Evolutionary conservation across 306 rosid species (phyloP).

Genomic region (Potentilla sterilis): DNA sequence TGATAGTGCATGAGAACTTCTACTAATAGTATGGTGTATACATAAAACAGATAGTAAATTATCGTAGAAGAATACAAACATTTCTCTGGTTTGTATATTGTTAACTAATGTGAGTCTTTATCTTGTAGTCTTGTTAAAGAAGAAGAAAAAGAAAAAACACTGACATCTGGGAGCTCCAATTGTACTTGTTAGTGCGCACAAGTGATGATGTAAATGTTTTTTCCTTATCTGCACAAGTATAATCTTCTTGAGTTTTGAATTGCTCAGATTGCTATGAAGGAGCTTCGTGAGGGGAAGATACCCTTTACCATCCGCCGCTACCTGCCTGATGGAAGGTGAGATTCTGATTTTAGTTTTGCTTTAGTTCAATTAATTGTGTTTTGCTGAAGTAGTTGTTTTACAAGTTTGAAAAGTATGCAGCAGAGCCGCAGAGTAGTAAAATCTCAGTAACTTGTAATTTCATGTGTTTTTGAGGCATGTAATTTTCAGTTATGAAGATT

Average conservation of each 20-base stretch:
- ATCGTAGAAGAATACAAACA: not conserved
- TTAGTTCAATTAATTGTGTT: too few relatives aligned
- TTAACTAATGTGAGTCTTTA: not conserved
- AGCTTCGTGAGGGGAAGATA: constrained; percentile 85
- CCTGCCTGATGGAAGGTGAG: constrained; percentile 95
- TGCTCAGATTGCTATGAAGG: constrained; percentile 88
- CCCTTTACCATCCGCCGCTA: constrained; percentile 95
- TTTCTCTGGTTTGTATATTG: not conserved
- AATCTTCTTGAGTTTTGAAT: not conserved
- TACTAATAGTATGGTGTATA: too few relatives aligned
- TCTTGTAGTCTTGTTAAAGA: too few relatives aligned
- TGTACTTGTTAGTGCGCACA: not conserved
- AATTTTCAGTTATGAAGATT: constrained; percentile 74
- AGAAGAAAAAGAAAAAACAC: not conserved
- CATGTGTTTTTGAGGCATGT: not conserved
- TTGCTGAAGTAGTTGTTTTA: not conserved
- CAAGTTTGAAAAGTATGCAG: not conserved
- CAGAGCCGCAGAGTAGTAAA: too few relatives aligned
- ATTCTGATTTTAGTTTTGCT: not conserved
- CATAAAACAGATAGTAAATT: too few relatives aligned
- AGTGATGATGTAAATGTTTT: too few relatives aligned
- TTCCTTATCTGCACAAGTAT: not conserved
- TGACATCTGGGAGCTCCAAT: not conserved
- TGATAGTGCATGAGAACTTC: too few relatives aligned
- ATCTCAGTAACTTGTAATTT: too few relatives aligned